phyloP scores from a whole-genome alignment of 257 asterid genomes.

The Fraxinus cuspidata region DNA sequence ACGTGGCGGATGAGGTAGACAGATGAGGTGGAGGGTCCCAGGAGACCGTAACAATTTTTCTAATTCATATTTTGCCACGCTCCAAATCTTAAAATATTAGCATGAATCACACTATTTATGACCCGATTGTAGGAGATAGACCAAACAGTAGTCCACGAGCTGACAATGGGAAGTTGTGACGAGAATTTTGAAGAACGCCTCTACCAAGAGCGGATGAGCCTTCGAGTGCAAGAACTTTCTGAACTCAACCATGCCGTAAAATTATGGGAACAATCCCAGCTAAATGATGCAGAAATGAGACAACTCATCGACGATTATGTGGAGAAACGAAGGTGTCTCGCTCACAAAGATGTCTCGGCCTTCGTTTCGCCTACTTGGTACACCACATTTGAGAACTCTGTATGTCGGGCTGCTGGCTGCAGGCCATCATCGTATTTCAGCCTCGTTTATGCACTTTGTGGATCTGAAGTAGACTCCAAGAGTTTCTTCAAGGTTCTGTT shows the following conservation, averaged over 20 bases:
- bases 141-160: no score
- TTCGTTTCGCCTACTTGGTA: slow-evolving; percentile 27
- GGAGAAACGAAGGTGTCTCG: slow-evolving; percentile 12
- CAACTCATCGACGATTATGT: slow-evolving; percentile 4
- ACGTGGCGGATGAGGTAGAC: no score
- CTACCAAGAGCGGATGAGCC: slow-evolving; percentile 31
- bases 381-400: slow-evolving; percentile 23
- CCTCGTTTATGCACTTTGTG: slow-evolving; percentile 28
- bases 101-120: no score
- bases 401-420: slow-evolving; percentile 30
- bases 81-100: background rate
- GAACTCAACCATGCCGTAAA: background rate
- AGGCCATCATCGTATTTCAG: slow-evolving; percentile 29
- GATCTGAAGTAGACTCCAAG: slow-evolving; percentile 13
- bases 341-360: slow-evolving; percentile 9
- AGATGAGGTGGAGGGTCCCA: no score
- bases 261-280: no score
- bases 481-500: slow-evolving; percentile 15
- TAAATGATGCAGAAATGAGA: slow-evolving; percentile 3
- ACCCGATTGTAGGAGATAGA: no score
- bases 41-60: no score
- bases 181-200: background rate
- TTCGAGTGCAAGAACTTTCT: slow-evolving; percentile 29
- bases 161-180: slow-evolving; percentile 2
- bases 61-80: background rate